A percentile compares a stretch with the other conserved stretches of the same genome.
Evolutionary conservation across 768 basidiomycete species (phyloP).

Genomic region (Termitomyces sp.): DNA sequence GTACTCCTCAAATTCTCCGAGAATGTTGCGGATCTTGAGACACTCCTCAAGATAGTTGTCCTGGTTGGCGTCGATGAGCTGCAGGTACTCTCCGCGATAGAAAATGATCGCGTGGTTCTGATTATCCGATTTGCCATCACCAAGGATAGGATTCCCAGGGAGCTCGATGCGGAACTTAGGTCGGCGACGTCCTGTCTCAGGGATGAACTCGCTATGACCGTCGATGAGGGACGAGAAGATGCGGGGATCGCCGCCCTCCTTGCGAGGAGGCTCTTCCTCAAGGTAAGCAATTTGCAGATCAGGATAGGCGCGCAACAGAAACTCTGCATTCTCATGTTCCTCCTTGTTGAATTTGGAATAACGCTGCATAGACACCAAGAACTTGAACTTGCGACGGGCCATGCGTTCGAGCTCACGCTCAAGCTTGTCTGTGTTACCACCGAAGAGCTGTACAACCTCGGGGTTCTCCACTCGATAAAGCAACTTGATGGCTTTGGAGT

Average conservation of each 20-base stretch:
- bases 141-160: constrained; percentile 97
- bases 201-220: constrained; percentile 93
- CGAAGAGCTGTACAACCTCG: constrained; percentile 95
- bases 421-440: constrained; percentile 95
- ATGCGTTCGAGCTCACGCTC: constrained; percentile 96
- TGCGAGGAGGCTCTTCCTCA: constrained; percentile 90
- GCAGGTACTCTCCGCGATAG: constrained; percentile 98
- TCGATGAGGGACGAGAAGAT: constrained; percentile 97
- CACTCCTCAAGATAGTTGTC: constrained; percentile 99
- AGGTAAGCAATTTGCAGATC: constrained; percentile 98
- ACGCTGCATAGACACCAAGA: constrained; percentile 98
- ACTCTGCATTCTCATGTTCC: constrained; percentile 98
- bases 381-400: constrained; percentile 98
- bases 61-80: constrained; percentile 99
- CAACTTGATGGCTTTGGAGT: constrained; percentile 98
- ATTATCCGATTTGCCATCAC: constrained; percentile 99
- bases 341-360: constrained; percentile 99
- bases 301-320: constrained; percentile 93
- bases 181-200: constrained; percentile 79
- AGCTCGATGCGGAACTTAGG: constrained; percentile 99
- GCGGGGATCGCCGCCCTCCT: constrained; percentile 92
- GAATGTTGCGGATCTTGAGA: constrained; percentile 97
- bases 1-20: constrained; percentile 97
- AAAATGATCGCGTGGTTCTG: constrained; percentile 99
- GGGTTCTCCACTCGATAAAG: constrained; percentile 99